Conservation (phyloP, 192 early-diverging fungal species). For the Coemansia sp. region DNA sequence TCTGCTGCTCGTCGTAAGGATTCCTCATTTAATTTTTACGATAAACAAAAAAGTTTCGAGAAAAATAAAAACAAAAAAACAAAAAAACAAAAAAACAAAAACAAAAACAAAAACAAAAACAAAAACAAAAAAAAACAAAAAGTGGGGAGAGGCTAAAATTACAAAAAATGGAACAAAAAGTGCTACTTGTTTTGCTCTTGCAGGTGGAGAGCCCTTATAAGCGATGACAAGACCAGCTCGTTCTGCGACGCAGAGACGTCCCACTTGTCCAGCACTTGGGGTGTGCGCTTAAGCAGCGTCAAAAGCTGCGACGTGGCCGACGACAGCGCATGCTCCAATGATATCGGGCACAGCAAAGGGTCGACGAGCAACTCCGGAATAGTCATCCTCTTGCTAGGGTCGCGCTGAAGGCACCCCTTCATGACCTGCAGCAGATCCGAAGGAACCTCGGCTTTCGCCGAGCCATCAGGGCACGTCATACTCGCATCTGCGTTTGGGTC, state of each 20-base stretch:
- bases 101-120: slow-evolving; percentile 3
- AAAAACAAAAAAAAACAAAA: background rate
- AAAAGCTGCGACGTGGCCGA: slow-evolving; percentile 45
- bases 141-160: background rate
- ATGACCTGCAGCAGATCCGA: slow-evolving; percentile 60
- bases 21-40: slow-evolving; percentile 40
- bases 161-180: background rate
- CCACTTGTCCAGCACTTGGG: slow-evolving; percentile 48
- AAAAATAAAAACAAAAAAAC: background rate
- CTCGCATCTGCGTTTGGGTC: slow-evolving; percentile 30
- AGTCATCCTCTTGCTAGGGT: slow-evolving; percentile 62
- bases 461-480: slow-evolving; percentile 12
- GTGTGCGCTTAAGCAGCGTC: slow-evolving; percentile 36
- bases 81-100: background rate
- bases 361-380: slow-evolving; percentile 69
- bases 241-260: slow-evolving; percentile 41
- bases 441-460: slow-evolving; percentile 44
- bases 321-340: slow-evolving; percentile 37
- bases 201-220: slow-evolving; percentile 22
- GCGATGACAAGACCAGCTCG: slow-evolving; percentile 26
- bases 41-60: slow-evolving; percentile 2
- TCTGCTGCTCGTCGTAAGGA: slow-evolving; percentile 54
- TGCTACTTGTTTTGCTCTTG: slow-evolving; percentile 22
- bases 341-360: slow-evolving; percentile 57
- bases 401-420: slow-evolving; percentile 65